Percentiles rank a stretch among this genome's conserved stretches.
Conservation (phyloP, 2,329 filamentous ascomycete species). For the Exophiala calicioides region DNA sequence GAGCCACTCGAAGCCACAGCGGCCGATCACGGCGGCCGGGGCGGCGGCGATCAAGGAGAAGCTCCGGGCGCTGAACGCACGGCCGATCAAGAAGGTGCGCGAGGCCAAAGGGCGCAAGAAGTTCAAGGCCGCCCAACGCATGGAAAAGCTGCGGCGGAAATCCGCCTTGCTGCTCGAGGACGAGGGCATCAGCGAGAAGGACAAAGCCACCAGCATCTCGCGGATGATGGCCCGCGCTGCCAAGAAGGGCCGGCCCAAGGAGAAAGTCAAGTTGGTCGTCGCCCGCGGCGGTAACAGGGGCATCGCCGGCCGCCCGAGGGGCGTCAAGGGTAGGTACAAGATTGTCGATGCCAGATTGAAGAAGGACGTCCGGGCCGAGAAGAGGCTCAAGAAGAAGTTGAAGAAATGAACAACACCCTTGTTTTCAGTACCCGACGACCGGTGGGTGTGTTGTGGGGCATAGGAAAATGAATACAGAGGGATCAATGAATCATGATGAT, state of each 20-base stretch:
- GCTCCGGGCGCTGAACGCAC: constrained; percentile 83
- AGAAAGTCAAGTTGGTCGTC: constrained; percentile 83
- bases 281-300: constrained; percentile 82
- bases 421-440: no score
- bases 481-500: no score
- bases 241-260: constrained; percentile 70
- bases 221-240: constrained; percentile 78
- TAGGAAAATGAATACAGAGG: no score
- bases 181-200: constrained; percentile 90
- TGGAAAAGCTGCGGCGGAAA: constrained; percentile 98
- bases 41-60: constrained; percentile 94
- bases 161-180: constrained; percentile 85
- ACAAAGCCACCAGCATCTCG: constrained; percentile 83
- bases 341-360: constrained; percentile 95
- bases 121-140: constrained; percentile 82
- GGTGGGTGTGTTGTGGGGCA: no score
- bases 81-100: constrained; percentile 98
- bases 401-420: constrained; percentile 41
- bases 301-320: constrained; percentile 80
- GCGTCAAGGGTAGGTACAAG: constrained; percentile 95
- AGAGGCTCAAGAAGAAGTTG: constrained; percentile 76
- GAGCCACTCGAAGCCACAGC: constrained; percentile 78
- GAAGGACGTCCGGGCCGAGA: constrained; percentile 89
- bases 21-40: constrained; percentile 88
- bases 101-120: constrained; percentile 97